Base-by-base conservation (phyloP, 148 eudicot genomes). In the Fallopia convolvulus region DNA sequence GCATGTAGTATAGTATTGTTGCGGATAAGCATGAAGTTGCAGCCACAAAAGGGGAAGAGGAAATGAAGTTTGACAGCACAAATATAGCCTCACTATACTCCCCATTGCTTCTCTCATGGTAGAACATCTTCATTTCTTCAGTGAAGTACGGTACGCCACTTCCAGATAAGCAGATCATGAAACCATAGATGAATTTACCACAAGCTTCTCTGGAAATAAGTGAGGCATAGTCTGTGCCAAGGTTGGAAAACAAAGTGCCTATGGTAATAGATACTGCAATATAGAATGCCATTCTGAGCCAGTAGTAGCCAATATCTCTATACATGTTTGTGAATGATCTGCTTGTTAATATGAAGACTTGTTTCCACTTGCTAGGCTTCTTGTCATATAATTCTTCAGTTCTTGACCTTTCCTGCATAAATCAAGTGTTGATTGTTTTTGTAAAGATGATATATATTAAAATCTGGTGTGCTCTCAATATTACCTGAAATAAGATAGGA, bases 91-190 rank as follows among this genome's bases (percentile, higher is more conserved):
- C 77, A 8, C 47, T 13, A 15, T 75, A 50, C 21, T 75, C 20
- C 55, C 23, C 77, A 55, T 75, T 75, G 46, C 26, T 17, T 30
- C 68, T 50, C 60, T 75, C 77, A 14, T 39, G 63, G 47, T 55
- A 32, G 36, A 75, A 52, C 10, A 75, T 36, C 77, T 75, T 75
- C 44, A 75, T 52, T 75, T 75, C 77, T 50, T 75, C 77, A 2
- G 42, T 36, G 70, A 75, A 75, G 68, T 39, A 75, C 5, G 47
- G 47, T 15, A 75, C 15, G 12, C 77, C 77, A 5, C 77, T 44
- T 6, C 18, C 41, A 55, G 65, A 50, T 47, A 75, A 75, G 41
- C 41, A 33, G 63, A 52, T 36, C 77, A 75, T 75, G 66, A 75
- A 75, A 21, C 77, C 77, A 55, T 18, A 75, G 68, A 50, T 75